These are phyloP conservation scores for Chenopodium suecicum DNA, from an alignment of 148 eudicot genomes.

Conservation along the genomic window DNA sequence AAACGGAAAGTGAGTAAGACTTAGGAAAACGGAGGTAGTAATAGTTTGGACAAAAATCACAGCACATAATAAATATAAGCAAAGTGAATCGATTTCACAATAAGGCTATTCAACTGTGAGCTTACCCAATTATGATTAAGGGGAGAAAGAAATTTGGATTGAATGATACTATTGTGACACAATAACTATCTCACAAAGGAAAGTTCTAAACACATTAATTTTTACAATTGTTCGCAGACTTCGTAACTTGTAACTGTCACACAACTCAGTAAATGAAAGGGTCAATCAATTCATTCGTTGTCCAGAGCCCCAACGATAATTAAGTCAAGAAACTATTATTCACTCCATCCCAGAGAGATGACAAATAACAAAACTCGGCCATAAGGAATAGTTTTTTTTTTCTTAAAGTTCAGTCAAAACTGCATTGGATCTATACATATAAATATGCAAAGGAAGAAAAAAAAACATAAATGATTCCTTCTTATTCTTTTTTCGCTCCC, in stretches of 20 bases:
- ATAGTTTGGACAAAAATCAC: no score
- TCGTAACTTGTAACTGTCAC: not conserved
- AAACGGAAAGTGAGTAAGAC: no score
- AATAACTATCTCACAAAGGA: not conserved
- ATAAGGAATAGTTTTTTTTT: not conserved
- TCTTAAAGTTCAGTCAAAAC: not conserved
- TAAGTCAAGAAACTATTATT: not conserved
- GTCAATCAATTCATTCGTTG: not conserved
- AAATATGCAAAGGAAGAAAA: not conserved
- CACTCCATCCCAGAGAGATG: not conserved
- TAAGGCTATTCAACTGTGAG: not conserved
- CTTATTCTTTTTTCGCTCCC: not conserved
- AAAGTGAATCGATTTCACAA: not conserved
- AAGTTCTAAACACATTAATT: not conserved
- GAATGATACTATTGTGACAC: not conserved
- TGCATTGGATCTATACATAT: not conserved
- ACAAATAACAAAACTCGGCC: not conserved
- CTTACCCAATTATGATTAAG: not conserved
- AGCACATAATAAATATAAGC: no score
- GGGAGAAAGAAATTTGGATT: not conserved
- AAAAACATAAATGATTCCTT: not conserved
- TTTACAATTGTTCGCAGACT: not conserved
- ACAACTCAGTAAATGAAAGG: not conserved
- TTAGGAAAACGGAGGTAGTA: no score
- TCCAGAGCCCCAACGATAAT: not conserved